phyloP scores from a whole-genome alignment of 768 basidiomycete species.

The Cytidiella melzeri region DNA sequence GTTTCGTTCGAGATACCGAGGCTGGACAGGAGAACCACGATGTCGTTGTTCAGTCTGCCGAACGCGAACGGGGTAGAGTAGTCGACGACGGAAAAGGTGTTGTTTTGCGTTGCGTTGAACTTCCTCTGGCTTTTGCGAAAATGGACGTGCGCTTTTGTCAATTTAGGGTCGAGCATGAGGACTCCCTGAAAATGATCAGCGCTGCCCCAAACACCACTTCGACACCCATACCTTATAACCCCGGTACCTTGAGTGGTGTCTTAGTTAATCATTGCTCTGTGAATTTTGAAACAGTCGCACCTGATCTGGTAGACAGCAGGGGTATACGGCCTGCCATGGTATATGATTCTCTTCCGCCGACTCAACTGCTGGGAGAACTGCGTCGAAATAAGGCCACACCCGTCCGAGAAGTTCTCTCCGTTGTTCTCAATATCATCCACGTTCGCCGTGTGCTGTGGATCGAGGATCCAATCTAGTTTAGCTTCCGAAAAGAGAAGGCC shows the following conservation, averaged over 20 bases:
- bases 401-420: constrained; percentile 61
- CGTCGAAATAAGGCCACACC: constrained; percentile 58
- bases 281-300: too few species aligned
- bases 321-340: constrained; percentile 49
- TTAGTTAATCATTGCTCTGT: neutral
- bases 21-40: constrained; percentile 59
- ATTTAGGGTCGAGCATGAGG: constrained; percentile 56
- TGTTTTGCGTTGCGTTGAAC: constrained; percentile 47
- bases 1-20: constrained; percentile 53
- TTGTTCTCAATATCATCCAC: constrained; percentile 52
- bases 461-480: constrained; percentile 48
- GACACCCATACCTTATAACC: constrained; percentile 45
- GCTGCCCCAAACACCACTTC: neutral
- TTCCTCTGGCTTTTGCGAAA: constrained; percentile 71
- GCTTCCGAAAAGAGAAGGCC: constrained; percentile 63
- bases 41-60: constrained; percentile 63
- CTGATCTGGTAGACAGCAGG: constrained; percentile 60
- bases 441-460: constrained; percentile 43
- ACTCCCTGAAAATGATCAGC: constrained; percentile 37
- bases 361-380: constrained; percentile 46
- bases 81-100: constrained; percentile 63
- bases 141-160: constrained; percentile 45
- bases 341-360: constrained; percentile 47
- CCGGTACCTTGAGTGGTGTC: constrained; percentile 45
- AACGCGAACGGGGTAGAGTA: constrained; percentile 59